Evolutionary conservation across 2,329 filamentous ascomycete species (phyloP).

Genomic region (Tympanopsis confertula): DNA sequence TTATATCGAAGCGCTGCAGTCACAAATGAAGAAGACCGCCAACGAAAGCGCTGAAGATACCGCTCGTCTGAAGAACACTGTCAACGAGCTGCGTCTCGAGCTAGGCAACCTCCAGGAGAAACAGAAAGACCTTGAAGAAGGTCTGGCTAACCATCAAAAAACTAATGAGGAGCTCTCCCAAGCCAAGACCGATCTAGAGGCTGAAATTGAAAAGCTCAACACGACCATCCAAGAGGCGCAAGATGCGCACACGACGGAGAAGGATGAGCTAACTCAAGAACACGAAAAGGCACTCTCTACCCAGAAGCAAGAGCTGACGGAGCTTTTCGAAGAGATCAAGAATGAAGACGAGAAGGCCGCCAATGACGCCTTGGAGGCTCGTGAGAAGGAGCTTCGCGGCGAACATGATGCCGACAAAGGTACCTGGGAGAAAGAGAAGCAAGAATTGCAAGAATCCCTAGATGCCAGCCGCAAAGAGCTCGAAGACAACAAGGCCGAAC

Average conservation of each 20-base stretch:
- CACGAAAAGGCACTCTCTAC: conserved; percentile 9
- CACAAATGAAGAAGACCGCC: conserved; percentile 33
- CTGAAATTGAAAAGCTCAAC: conserved; percentile 22
- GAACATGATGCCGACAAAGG: neutral
- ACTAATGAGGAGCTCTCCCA: conserved; percentile 15
- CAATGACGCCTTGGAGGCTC: conserved; percentile 9
- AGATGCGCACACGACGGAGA: neutral
- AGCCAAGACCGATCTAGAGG: conserved; percentile 22
- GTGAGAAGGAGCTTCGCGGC: neutral
- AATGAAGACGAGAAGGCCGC: conserved; percentile 24
- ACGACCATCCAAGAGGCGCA: conserved; percentile 1
- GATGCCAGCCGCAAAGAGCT: too few species aligned
- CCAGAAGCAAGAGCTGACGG: conserved; percentile 31
- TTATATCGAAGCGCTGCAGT: conserved; percentile 36
- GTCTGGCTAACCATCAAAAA: conserved; percentile 5
- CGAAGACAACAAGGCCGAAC: neutral
- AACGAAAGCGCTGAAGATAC: conserved; percentile 35
- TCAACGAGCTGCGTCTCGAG: conserved; percentile 26
- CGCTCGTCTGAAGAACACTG: conserved; percentile 23
- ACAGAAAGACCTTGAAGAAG: conserved; percentile 6
- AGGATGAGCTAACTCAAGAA: conserved; percentile 2
- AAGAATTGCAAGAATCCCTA: neutral
- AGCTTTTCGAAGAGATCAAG: conserved; percentile 31
- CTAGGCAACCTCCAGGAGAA: conserved; percentile 4
- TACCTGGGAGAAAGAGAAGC: neutral